Conservation (phyloP, 169 alveolate genomes). For the Ichthyophthirius multifiliis region DNA sequence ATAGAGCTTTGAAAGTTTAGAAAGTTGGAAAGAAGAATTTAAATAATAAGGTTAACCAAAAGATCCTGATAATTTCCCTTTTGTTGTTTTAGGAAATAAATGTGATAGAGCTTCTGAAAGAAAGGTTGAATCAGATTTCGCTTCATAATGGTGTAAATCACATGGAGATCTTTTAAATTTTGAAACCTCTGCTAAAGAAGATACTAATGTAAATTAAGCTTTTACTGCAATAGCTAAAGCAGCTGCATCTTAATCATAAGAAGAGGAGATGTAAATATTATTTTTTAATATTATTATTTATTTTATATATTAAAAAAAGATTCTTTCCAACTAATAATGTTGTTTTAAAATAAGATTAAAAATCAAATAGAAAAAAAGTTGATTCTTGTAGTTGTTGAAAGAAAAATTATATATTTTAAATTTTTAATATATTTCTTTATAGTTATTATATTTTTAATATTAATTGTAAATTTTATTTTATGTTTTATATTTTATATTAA, state of each 20-base stretch:
- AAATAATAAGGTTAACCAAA: constrained; percentile 93
- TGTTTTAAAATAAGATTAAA: background rate
- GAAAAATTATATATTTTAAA: too few species aligned
- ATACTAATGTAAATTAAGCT: constrained; percentile 94
- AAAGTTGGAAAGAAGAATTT: constrained; percentile 97
- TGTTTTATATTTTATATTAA: too few species aligned
- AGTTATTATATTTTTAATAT: too few species aligned
- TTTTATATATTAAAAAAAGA: background rate
- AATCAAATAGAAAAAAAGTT: too few species aligned
- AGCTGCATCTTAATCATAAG: constrained; percentile 36
- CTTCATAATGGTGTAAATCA: constrained; percentile 92
- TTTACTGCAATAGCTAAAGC: constrained; percentile 84
- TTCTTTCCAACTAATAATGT: background rate
- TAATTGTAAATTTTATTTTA: too few species aligned
- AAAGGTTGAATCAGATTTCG: constrained; percentile 89
- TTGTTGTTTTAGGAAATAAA: constrained; percentile 96
- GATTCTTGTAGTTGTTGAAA: too few species aligned
- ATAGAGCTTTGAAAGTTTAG: constrained; percentile 29
- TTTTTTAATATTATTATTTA: background rate
- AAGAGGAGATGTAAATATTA: constrained; percentile 34
- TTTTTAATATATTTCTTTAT: too few species aligned
- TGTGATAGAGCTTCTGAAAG: constrained; percentile 92
- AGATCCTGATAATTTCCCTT: constrained; percentile 92
- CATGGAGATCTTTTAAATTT: constrained; percentile 92
- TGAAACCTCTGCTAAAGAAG: constrained; percentile 97